Percentiles rank a stretch among this genome's conserved stretches.
These are phyloP conservation scores for Meyerozyma carpophila DNA, from an alignment of 1,139 yeast genomes.

Conservation along the genomic window DNA sequence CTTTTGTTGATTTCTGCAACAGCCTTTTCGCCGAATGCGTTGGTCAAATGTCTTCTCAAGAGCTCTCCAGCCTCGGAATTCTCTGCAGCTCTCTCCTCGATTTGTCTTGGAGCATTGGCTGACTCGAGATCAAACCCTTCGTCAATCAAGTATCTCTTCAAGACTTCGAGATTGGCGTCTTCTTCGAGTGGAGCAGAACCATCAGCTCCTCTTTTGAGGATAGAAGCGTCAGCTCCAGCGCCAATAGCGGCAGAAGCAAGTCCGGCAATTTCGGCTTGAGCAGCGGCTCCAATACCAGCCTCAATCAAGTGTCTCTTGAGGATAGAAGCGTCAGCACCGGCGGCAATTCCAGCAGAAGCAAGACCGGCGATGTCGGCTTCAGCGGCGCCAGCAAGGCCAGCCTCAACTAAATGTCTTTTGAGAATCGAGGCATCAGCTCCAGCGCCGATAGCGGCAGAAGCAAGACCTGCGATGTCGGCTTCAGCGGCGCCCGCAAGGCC, in stretches of 20 bases:
- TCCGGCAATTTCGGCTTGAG: constrained; percentile 1
- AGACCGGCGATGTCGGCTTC: neutral
- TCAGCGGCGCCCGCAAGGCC: constrained; percentile 1
- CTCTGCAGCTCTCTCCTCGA: too few relatives aligned
- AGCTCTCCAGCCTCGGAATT: too few relatives aligned
- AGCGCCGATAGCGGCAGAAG: neutral
- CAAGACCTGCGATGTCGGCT: neutral
- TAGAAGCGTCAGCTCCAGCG: constrained; percentile 3
- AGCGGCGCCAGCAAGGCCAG: constrained; percentile 2
- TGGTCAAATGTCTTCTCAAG: too few relatives aligned
- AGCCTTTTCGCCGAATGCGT: too few relatives aligned
- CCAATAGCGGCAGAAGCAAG: constrained; percentile 1
- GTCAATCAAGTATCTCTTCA: too few relatives aligned
- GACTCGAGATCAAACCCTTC: too few relatives aligned
- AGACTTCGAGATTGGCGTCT: too few relatives aligned
- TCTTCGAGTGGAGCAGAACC: too few relatives aligned
- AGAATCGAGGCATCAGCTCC: constrained; percentile 2
- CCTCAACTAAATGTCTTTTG: constrained; percentile 3
- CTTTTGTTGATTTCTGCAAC: too few relatives aligned
- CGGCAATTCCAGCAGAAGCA: constrained; percentile 1
- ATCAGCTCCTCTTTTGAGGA: too few relatives aligned
- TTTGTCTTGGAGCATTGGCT: too few relatives aligned
- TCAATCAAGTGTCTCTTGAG: constrained; percentile 9
- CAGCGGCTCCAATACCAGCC: constrained; percentile 1
- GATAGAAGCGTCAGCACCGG: constrained; percentile 1